Evolutionary conservation across 2,329 filamentous ascomycete genomes (phyloP).

Genomic region (Cordyceps cateniannulata): DNA sequence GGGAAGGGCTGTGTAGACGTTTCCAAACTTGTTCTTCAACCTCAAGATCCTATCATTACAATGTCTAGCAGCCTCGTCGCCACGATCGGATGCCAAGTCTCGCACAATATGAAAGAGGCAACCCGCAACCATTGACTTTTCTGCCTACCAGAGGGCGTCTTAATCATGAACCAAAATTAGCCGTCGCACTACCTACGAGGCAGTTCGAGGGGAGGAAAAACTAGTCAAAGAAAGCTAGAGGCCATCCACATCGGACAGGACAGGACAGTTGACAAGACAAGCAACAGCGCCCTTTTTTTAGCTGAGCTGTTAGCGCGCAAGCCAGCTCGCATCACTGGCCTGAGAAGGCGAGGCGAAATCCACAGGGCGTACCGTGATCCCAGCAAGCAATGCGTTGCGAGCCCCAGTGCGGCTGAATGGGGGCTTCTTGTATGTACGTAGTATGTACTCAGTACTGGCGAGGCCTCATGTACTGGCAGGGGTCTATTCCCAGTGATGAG

Average conservation of each 20-base stretch:
- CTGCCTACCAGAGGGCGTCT: too few relatives aligned
- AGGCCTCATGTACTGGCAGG: too few relatives aligned
- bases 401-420: constrained; percentile 11
- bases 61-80: not conserved
- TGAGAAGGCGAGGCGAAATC: not conserved
- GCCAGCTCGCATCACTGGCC: not conserved
- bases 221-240: too few relatives aligned
- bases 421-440: not conserved
- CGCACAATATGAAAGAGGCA: not conserved
- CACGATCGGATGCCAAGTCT: not conserved
- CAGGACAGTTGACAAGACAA: too few relatives aligned
- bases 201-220: too few relatives aligned
- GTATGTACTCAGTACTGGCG: too few relatives aligned
- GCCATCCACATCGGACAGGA: too few relatives aligned
- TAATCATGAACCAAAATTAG: too few relatives aligned
- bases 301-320: not conserved
- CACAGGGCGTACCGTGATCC: not conserved
- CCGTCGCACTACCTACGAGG: too few relatives aligned
- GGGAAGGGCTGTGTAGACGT: not conserved
- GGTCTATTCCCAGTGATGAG: not conserved
- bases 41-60: not conserved
- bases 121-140: not conserved
- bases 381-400: not conserved
- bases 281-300: not conserved
- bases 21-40: not conserved